phyloP scores from a whole-genome alignment of 768 basidiomycete genomes.

The Saitozyma podzolica region DNA sequence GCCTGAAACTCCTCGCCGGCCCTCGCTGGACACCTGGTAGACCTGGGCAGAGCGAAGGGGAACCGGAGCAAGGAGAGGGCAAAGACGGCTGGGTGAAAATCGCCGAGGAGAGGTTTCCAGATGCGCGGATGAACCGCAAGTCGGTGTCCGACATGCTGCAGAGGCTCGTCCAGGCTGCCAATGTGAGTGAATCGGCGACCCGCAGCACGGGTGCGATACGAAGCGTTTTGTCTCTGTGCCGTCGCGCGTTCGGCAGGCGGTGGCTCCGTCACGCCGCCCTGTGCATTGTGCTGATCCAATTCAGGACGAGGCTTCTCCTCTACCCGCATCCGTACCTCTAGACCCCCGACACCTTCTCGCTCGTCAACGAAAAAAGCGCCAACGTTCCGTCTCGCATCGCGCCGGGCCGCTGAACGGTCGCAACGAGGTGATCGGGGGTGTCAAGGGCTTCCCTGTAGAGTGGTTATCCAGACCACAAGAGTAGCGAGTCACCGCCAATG shows the following conservation, averaged over 20 bases:
- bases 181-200: constrained; percentile 61
- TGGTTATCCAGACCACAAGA: constrained; percentile 57
- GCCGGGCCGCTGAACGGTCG: constrained; percentile 60
- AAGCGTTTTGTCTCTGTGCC: too few relatives aligned
- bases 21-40: constrained; percentile 72
- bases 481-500: too few relatives aligned
- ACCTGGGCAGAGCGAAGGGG: constrained; percentile 21
- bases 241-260: too few relatives aligned
- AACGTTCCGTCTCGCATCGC: background rate
- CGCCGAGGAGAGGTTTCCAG: constrained; percentile 80
- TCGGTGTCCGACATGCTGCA: constrained; percentile 89
- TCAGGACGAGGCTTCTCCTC: constrained; percentile 35
- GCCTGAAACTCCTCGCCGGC: constrained; percentile 84
- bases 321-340: constrained; percentile 62
- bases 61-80: constrained; percentile 3
- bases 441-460: constrained; percentile 78
- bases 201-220: too few relatives aligned
- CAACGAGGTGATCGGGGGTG: constrained; percentile 56
- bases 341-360: constrained; percentile 78
- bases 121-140: constrained; percentile 83
- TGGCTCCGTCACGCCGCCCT: background rate
- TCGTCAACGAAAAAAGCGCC: constrained; percentile 64
- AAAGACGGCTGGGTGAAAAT: constrained; percentile 85
- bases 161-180: constrained; percentile 73
- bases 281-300: background rate